Evolutionary conservation across 2,329 filamentous ascomycete species (phyloP).

Genomic region (Neonectria magnoliae): DNA sequence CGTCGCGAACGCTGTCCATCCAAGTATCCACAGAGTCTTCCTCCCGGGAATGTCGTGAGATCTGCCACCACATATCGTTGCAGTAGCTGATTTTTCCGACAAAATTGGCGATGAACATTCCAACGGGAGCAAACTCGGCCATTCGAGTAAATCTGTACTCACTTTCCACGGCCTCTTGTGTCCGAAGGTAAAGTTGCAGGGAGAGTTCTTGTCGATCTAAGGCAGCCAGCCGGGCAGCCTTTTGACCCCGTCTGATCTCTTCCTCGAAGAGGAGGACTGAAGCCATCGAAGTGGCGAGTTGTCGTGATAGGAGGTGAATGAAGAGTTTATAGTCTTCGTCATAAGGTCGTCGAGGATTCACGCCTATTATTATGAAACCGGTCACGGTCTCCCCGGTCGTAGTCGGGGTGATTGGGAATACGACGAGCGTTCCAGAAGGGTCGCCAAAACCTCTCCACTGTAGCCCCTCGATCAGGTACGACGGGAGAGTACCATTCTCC

Average conservation of each 20-base stretch:
- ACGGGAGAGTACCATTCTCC: constrained; percentile 73
- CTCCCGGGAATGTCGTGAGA: constrained; percentile 72
- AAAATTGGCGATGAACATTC: constrained; percentile 84
- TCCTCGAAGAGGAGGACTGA: constrained; percentile 87
- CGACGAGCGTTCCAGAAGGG: constrained; percentile 74
- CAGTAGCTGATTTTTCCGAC: constrained; percentile 78
- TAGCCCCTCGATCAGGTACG: constrained; percentile 71
- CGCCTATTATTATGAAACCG: constrained; percentile 81
- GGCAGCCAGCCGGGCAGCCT: constrained; percentile 77
- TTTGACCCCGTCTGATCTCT: constrained; percentile 79
- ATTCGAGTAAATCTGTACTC: constrained; percentile 85
- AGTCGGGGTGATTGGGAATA: constrained; percentile 83
- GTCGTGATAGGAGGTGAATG: constrained; percentile 76
- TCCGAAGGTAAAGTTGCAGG: constrained; percentile 74
- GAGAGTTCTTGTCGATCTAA: constrained; percentile 81
- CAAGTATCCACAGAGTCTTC: constrained; percentile 69
- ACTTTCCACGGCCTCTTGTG: constrained; percentile 70
- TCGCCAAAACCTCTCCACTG: constrained; percentile 78
- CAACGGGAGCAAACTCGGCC: constrained; percentile 85
- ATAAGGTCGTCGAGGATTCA: constrained; percentile 81
- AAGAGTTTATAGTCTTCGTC: constrained; percentile 85
- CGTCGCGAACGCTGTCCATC: constrained; percentile 77
- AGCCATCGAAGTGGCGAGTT: constrained; percentile 81
- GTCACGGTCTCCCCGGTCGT: constrained; percentile 75
- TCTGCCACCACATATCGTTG: constrained; percentile 82